Percentiles rank a stretch among this genome's conserved stretches.
Evolutionary conservation across 2,329 filamentous ascomycete genomes (phyloP).

Genomic region (Neonectria coccinea): DNA sequence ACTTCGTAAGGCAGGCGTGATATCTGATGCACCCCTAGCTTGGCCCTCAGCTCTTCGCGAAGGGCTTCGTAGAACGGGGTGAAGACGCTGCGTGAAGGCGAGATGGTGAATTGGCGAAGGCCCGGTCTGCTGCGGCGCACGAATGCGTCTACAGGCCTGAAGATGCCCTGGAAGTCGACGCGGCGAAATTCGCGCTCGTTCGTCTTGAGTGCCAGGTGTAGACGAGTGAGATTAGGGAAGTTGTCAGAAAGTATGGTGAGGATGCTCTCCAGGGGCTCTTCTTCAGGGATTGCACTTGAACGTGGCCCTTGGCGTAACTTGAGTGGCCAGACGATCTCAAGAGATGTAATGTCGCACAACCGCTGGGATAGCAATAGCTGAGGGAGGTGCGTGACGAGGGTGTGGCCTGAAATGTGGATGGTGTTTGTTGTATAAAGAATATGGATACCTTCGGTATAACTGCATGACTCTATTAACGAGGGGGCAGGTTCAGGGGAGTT

Average conservation of each 20-base stretch:
- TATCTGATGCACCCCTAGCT: too few species aligned
- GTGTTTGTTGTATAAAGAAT: conserved; percentile 14
- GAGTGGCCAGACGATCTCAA: background rate
- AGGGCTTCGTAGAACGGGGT: too few species aligned
- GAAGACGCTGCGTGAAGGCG: too few species aligned
- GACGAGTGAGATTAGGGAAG: background rate
- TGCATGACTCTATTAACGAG: background rate
- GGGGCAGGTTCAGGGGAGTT: too few species aligned
- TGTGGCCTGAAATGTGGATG: conserved; percentile 8
- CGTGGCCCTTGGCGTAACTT: background rate
- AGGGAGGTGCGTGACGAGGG: background rate
- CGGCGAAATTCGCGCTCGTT: too few species aligned
- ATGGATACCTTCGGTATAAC: conserved; percentile 7
- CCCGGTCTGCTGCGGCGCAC: too few species aligned
- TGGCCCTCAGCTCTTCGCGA: too few species aligned
- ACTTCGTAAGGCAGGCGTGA: too few species aligned
- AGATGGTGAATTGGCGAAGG: too few species aligned
- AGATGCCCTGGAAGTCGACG: background rate
- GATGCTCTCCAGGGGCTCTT: background rate
- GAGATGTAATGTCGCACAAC: background rate
- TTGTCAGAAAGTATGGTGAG: background rate
- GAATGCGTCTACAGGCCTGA: background rate
- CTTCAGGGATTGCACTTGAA: background rate
- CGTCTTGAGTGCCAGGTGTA: background rate
- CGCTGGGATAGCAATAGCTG: background rate